Evolutionary conservation across 2,329 filamentous ascomycete genomes (phyloP).

Genomic region (Claviceps africana): DNA sequence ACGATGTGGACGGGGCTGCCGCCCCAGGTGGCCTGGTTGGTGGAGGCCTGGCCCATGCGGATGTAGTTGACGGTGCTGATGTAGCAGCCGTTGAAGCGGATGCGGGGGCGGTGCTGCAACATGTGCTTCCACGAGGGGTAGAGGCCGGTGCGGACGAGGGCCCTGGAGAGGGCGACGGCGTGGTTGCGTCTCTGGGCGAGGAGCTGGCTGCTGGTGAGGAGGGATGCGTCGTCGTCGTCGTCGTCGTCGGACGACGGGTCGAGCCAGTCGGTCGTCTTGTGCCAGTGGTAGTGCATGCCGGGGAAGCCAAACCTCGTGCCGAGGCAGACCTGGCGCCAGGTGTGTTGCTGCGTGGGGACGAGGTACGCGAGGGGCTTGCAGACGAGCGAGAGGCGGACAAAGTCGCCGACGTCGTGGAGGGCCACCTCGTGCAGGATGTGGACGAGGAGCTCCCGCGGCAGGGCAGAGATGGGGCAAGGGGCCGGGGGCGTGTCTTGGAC

Average conservation of each 20-base stretch:
- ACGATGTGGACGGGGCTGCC: constrained; percentile 76
- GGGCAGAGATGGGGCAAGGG: constrained; percentile 61
- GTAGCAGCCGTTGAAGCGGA: constrained; percentile 92
- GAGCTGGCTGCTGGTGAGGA: not conserved
- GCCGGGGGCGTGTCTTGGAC: constrained; percentile 59
- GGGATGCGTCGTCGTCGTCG: too few species aligned
- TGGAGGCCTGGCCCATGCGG: constrained; percentile 60
- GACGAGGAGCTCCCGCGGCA: constrained; percentile 75
- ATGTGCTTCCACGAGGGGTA: constrained; percentile 50
- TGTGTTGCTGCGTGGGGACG: constrained; percentile 65
- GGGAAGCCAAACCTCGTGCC: constrained; percentile 62
- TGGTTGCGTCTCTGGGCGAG: constrained; percentile 18
- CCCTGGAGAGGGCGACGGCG: constrained; percentile 22
- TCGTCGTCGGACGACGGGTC: constrained; percentile 19
- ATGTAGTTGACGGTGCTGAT: constrained; percentile 95
- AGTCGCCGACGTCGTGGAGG: constrained; percentile 59
- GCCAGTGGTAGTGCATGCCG: constrained; percentile 71
- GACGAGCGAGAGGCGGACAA: constrained; percentile 61
- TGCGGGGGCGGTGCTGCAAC: constrained; percentile 68
- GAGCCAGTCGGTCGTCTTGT: constrained; percentile 44
- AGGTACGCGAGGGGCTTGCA: constrained; percentile 82
- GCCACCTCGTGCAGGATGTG: constrained; percentile 66
- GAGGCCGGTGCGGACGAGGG: constrained; percentile 23
- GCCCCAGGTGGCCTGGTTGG: constrained; percentile 59
- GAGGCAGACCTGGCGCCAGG: constrained; percentile 69